phyloP scores from a whole-genome alignment of 768 basidiomycete genomes.

The Auricularia sp. region DNA sequence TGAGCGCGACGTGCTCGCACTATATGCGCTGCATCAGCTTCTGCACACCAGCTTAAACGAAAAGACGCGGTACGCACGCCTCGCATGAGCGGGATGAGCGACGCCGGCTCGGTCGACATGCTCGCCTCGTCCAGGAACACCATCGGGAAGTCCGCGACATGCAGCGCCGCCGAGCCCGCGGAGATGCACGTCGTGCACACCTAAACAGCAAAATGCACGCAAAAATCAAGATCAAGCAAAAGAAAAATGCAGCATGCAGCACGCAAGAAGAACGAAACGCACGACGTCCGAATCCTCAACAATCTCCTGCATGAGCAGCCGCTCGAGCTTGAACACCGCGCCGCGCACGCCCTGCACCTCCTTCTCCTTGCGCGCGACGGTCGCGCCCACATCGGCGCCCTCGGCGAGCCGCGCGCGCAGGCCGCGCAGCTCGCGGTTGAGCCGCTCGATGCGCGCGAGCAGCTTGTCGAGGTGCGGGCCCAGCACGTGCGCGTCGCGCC shows the following conservation, averaged over 20 bases:
- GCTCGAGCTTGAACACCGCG: constrained; percentile 45
- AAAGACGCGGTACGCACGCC: constrained; percentile 50
- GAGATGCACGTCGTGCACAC: constrained; percentile 86
- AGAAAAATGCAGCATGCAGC: constrained; percentile 9
- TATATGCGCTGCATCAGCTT: constrained; percentile 21
- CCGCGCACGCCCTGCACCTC: constrained; percentile 26
- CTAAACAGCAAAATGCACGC: too few species aligned
- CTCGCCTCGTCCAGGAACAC: constrained; percentile 93
- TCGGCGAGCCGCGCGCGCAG: not conserved
- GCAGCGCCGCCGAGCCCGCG: constrained; percentile 53
- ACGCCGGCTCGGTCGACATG: constrained; percentile 92
- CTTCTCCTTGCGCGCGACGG: constrained; percentile 19
- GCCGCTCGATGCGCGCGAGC: constrained; percentile 28
- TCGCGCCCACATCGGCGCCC: not conserved
- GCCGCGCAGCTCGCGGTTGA: not conserved
- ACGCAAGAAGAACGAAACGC: constrained; percentile 18
- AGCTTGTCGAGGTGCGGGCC: constrained; percentile 34
- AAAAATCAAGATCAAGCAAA: too few species aligned
- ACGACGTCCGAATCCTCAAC: constrained; percentile 56
- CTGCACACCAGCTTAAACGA: constrained; percentile 9
- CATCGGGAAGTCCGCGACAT: constrained; percentile 78
- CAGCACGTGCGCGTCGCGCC: constrained; percentile 52
- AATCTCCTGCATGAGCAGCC: constrained; percentile 55
- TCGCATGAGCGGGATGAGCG: constrained; percentile 87
- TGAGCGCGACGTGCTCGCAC: constrained; percentile 76